Conservation (phyloP, 306 rosid genomes). For the Clitoria ternatea region DNA sequence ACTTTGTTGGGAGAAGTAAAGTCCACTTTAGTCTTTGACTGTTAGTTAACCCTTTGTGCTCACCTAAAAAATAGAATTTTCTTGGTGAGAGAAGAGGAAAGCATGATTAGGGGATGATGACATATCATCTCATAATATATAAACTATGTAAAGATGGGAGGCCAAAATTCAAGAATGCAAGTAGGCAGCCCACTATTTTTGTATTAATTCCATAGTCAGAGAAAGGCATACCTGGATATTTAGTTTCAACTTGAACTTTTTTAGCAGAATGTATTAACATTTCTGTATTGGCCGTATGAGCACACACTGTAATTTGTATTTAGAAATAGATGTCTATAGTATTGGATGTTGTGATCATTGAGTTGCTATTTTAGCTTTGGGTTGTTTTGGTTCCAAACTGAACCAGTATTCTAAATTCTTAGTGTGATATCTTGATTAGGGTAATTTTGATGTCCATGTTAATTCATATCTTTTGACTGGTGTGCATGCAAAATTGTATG, state of each 20-base stretch:
- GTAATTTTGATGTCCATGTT: background rate
- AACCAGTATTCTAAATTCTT: background rate
- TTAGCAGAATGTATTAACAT: background rate
- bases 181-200: background rate
- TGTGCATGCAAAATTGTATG: background rate
- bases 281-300: background rate
- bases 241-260: background rate
- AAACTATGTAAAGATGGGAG: background rate
- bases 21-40: no score
- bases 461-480: constrained; percentile 4
- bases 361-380: background rate
- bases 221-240: background rate
- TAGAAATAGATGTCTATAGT: background rate
- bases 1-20: no score
- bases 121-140: background rate
- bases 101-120: background rate
- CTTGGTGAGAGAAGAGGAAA: background rate
- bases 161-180: background rate
- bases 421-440: background rate
- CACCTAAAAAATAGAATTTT: no score
- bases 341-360: background rate
- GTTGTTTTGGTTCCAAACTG: background rate
- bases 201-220: background rate
- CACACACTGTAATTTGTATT: background rate
- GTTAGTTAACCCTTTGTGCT: no score